phyloP scores from a whole-genome alignment of 176 grass and related monocot species.

The Hordeum vulgare region MorexV3_pseudomolecules_assembly NC_058522.1:474867337-474867836 shows the following conservation, averaged over 20 bases:
- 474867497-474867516: neutral
- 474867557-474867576: neutral
- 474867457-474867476: neutral
- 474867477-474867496: neutral
- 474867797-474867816: too few species aligned
- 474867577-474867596: neutral
- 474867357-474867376: neutral
- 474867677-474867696: too few species aligned
- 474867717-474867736: too few species aligned
- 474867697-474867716: too few species aligned
- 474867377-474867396: neutral
- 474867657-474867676: too few species aligned
- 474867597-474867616: too few species aligned
- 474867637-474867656: too few species aligned
- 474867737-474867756: too few species aligned
- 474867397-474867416: neutral
- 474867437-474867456: neutral
- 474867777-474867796: too few species aligned
- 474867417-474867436: neutral
- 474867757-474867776: neutral
- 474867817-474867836: too few species aligned
- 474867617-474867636: too few species aligned
- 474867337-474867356: neutral
- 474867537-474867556: too few species aligned
- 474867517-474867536: neutral